These are phyloP conservation scores for Phytopythium ostracodes DNA, from an alignment of 352 stramenopile genomes.

Conservation along the genomic window DNA sequence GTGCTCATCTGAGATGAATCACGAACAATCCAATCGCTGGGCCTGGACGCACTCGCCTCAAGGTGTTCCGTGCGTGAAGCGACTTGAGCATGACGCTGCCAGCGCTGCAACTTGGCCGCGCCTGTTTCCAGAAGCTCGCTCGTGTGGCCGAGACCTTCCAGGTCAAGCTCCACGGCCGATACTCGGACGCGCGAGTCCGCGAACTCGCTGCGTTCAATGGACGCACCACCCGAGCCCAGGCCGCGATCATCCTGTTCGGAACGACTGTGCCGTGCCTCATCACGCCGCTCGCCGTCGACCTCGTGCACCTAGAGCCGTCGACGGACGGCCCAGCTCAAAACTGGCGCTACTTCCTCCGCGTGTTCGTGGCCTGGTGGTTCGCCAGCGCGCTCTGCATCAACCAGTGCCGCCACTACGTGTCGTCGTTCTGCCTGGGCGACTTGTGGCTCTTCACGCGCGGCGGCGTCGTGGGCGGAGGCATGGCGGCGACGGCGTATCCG, in stretches of 20 bases:
- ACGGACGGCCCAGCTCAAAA: constrained; percentile 10
- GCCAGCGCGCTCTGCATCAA: constrained; percentile 14
- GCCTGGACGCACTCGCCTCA: no score
- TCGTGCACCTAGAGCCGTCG: constrained; percentile 12
- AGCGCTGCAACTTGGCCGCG: background rate
- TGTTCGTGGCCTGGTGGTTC: constrained; percentile 13
- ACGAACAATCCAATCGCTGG: no score
- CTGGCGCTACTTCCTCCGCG: constrained; percentile 16
- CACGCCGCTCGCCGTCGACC: constrained; percentile 15
- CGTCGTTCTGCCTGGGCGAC: constrained; percentile 11
- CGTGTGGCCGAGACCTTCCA: constrained; percentile 7
- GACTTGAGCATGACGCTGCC: background rate
- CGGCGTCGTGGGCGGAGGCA: constrained; percentile 3
- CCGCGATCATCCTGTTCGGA: constrained; percentile 8
- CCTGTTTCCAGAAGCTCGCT: background rate
- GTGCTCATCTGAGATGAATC: no score
- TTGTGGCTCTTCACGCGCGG: constrained; percentile 9
- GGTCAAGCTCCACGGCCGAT: constrained; percentile 19
- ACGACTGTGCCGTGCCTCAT: constrained; percentile 17
- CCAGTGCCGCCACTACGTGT: constrained; percentile 18
- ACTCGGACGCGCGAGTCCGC: constrained; percentile 10
- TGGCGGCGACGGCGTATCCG: constrained; percentile 5
- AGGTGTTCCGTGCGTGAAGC: background rate
- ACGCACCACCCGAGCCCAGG: constrained; percentile 7
- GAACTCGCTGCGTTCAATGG: constrained; percentile 10